Base-by-base conservation (phyloP, 2,329 filamentous ascomycete genomes). In the Nectriaceae sp. region DNA sequence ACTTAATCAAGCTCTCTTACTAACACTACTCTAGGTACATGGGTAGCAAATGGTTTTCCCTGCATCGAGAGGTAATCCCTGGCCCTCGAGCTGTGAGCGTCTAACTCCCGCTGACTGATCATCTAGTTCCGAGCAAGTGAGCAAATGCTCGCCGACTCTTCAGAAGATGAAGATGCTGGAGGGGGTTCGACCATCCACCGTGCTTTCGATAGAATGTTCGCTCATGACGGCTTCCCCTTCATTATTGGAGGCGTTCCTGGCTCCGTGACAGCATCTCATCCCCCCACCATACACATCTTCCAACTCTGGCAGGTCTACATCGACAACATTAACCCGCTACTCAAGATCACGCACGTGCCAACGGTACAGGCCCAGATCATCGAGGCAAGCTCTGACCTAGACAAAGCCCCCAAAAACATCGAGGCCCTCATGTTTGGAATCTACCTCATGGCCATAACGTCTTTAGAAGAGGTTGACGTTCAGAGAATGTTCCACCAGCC, bases 261-360 rank as follows among this genome's bases (percentile, higher is more conserved):
- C 16, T 70, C 69, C 40, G 69, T 82, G 41, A 75, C 75, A 3
- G 69, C 71, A 41, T 65, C 72, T 15, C 80, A 83, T 53, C 82
- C 82, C 10, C 64, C 76, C 2, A 70, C 78, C 20, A 77, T 84
- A 18, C 80, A 84, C 49, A 83, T 84, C 44, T 79, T 85, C 50
- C 77, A 82, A 55, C 71, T 86, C 16, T 89, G 86, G 85, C 84
- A 88, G 65, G 75, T 82, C 15, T 89, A 87, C 61, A 75, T 89
- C 36, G 79, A 83, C 53, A 88, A 88, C 57, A 80, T 89, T 56
- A 84, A 89, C 56, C 84, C 85, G 0, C 63, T 90, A 5, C 72
- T 88, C 40, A 89, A 88, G 60, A 74, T 89, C 47, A 85, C 82
- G 0, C 86, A 89, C 60, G 79, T 82, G 0, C 84, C 84, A 1